Evolutionary conservation across 345 rosid genomes (phyloP), one percentile per base, ranked within the genome.

Genomic region (Bruguiera gymnorhiza): DNA sequence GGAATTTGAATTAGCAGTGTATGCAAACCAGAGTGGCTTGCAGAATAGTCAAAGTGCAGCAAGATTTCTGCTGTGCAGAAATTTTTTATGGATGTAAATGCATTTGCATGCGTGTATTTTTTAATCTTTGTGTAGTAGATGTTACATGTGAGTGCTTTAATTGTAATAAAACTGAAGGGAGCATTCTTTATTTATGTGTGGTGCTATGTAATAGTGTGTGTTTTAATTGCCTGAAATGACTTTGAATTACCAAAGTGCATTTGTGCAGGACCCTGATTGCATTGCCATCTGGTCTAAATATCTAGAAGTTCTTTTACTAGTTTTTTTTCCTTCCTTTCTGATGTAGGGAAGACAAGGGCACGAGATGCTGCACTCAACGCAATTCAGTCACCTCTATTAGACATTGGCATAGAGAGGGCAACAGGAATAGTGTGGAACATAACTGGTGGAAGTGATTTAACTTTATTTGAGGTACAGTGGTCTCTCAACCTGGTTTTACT

Each of bases 401-500:
- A 95, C 76, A 84, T 95, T 76, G 99, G 99, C 67, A 95, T 95
- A 76, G 97, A 95, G 76, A 90, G 99, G 71, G 99, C 99, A 63
- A 95, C 99, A 61, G 99, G 99, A 66, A 92, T 95, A 24, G 97
- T 95, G 48, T 95, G 99, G 99, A 95, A 92, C 84, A 95, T 95
- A 63, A 94, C 98, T 66, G 98, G 98, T 73, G 99, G 97, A 84
- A 85, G 75, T 58, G 97, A 95, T 79, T 71, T 92, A 73, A 95
- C 97, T 73, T 77, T 95, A 77, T 88, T 85, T 59, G 99, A 92
- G 99, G 99, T 91, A 39, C 56, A 19, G 59, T 57, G 73, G 62
- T 72, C 68, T 57, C 69, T 46, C 46, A 1, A 16, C 50, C 63
- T 55, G 34, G 46, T 29, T 27, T 20, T 19, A 8, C 66, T 16